Evolutionary conservation across 176 grass and related monocot genomes (phyloP).

Genomic region (Hsuehochloa calcarea): DNA sequence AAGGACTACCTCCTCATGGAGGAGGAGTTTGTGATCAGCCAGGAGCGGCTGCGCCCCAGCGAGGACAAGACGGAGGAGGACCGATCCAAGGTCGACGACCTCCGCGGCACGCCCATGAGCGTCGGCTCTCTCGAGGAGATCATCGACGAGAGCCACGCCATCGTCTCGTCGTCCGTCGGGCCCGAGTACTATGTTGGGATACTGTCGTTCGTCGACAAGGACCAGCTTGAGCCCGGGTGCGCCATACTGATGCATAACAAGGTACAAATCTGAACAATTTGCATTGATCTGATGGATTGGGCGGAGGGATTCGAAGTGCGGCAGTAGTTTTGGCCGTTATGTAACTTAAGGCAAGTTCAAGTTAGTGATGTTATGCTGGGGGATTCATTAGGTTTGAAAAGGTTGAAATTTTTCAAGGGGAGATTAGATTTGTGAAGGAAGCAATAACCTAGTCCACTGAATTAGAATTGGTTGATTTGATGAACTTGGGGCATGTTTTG

Average conservation of each 20-base stretch:
- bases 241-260: slow-evolving; percentile 90
- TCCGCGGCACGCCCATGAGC: slow-evolving; percentile 77
- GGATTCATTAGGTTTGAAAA: neutral
- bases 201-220: slow-evolving; percentile 78
- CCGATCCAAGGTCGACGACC: slow-evolving; percentile 82
- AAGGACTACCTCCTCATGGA: slow-evolving; percentile 88
- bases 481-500: neutral
- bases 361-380: slow-evolving; percentile 10
- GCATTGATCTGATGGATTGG: neutral
- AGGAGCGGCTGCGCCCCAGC: slow-evolving; percentile 72
- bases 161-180: slow-evolving; percentile 73
- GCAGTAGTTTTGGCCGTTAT: slow-evolving; percentile 7
- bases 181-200: slow-evolving; percentile 83
- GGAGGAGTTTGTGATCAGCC: slow-evolving; percentile 69
- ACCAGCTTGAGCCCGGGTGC: slow-evolving; percentile 83
- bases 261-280: slow-evolving; percentile 27
- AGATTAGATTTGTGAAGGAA: neutral
- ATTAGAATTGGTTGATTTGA: neutral
- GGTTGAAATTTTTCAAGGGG: neutral
- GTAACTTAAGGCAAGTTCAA: slow-evolving; percentile 11
- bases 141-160: slow-evolving; percentile 76
- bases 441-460: neutral
- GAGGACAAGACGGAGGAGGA: slow-evolving; percentile 88
- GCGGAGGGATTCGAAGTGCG: neutral
- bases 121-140: slow-evolving; percentile 86